phyloP scores from a whole-genome alignment of 371 early-diverging fungal species.

The Mucor irregularis region DNA sequence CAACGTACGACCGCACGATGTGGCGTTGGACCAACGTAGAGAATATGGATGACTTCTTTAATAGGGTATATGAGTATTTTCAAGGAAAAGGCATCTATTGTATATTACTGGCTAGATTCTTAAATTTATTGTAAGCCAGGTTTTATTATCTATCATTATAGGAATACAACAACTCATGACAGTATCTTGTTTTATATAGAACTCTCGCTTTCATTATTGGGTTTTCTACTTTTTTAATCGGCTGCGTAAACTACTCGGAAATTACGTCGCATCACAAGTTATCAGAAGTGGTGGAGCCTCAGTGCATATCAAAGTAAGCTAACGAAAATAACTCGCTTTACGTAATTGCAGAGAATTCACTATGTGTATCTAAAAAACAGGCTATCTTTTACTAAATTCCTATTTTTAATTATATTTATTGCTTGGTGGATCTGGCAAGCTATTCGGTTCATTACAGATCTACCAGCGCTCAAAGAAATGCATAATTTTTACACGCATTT shows the following conservation, averaged over 20 bases:
- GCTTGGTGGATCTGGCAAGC: conserved; percentile 79
- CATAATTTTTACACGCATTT: conserved; percentile 82
- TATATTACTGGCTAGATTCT: conserved; percentile 68
- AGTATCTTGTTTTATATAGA: conserved; percentile 49
- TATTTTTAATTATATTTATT: conserved; percentile 61
- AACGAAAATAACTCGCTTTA: too few relatives aligned
- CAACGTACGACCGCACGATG: conserved; percentile 68
- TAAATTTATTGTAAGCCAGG: conserved; percentile 74
- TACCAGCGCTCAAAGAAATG: conserved; percentile 77
- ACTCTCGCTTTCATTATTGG: conserved; percentile 83
- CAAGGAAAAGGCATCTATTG: conserved; percentile 79
- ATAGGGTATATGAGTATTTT: conserved; percentile 82
- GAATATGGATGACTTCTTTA: conserved; percentile 80
- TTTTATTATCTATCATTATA: too few relatives aligned
- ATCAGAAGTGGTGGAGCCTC: conserved; percentile 74
- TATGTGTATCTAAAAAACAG: neutral
- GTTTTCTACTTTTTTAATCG: conserved; percentile 85
- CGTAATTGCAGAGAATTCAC: neutral
- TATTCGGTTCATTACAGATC: conserved; percentile 65
- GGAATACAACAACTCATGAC: too few relatives aligned
- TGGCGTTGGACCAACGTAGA: conserved; percentile 84
- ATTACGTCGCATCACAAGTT: conserved; percentile 69
- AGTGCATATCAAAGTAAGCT: conserved; percentile 62
- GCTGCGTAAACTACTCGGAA: conserved; percentile 86
- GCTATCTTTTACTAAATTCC: conserved; percentile 21